These are phyloP conservation scores for Uronychia setigera DNA, from an alignment of 73 alveolate species.

Conservation along the genomic window DNA sequence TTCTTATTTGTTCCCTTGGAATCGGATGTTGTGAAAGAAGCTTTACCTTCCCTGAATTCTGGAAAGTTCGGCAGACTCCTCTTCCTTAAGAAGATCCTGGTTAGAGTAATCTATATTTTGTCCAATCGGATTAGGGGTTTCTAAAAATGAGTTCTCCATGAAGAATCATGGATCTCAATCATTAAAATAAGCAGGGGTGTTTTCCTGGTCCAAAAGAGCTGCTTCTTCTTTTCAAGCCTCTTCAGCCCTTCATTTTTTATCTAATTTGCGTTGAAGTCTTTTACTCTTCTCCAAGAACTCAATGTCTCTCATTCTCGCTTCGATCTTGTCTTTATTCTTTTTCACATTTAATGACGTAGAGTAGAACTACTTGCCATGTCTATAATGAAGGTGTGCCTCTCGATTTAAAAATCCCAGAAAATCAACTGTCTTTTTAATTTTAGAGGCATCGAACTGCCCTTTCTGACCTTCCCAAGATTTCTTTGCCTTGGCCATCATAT, in stretches of 20 bases:
- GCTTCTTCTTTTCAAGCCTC: background rate
- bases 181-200: no score
- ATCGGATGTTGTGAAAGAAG: no score
- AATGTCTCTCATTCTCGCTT: background rate
- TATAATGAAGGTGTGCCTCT: background rate
- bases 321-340: background rate
- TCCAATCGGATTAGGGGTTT: no score
- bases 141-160: no score
- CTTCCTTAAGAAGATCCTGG: no score
- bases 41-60: no score
- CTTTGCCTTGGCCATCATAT: background rate
- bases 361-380: background rate
- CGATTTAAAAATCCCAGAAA: background rate
- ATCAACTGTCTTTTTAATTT: background rate
- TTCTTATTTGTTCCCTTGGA: no score
- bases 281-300: background rate
- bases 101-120: no score
- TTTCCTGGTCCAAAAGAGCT: no score
- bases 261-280: background rate
- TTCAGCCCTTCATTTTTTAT: background rate
- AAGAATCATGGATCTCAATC: no score
- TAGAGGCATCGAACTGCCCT: background rate
- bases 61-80: no score
- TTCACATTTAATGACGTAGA: background rate
- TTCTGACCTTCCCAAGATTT: background rate